A percentile compares a stretch with the other conserved stretches of the same genome.
Evolutionary conservation across 441 rosid species (phyloP).

Genomic region (Bruguiera hainesii): DNA sequence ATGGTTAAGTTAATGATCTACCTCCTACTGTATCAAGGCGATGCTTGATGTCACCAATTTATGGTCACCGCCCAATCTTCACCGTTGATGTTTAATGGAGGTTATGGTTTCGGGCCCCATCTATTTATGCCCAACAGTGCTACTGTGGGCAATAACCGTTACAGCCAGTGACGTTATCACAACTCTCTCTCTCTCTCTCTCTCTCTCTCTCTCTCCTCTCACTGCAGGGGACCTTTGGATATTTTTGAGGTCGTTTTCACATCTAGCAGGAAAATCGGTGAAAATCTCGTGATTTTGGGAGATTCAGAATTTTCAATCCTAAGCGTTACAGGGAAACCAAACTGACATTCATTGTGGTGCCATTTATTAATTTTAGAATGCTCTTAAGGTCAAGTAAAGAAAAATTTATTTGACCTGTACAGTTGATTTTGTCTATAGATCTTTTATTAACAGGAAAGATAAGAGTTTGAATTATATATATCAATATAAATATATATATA

Average conservation of each 20-base stretch:
- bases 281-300: constrained; percentile 31
- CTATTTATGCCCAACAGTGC: not conserved
- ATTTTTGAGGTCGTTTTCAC: constrained; percentile 28
- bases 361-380: too few species aligned
- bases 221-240: constrained; percentile 23
- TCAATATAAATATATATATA: too few species aligned
- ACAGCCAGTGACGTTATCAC: constrained; percentile 19
- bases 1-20: constrained; percentile 30
- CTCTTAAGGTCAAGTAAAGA: too few species aligned
- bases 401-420: too few species aligned
- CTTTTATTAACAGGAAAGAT: too few species aligned
- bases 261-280: constrained; percentile 32
- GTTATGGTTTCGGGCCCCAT: constrained; percentile 1
- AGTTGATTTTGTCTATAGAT: too few species aligned
- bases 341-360: not conserved
- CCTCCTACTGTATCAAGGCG: constrained; percentile 23
- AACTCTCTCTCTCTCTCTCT: not conserved
- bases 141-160: constrained; percentile 3
- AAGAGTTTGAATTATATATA: too few species aligned
- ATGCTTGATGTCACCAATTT: constrained; percentile 4
- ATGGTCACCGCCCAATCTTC: constrained; percentile 12
- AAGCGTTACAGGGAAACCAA: not conserved
- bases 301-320: too few species aligned
- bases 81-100: constrained; percentile 29
- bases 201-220: constrained; percentile 2